Evolutionary conservation across 495 filamentous ascomycete genomes (phyloP), one percentile per base, ranked within the genome.

Genomic region (Clavariopsis aquatica): DNA sequence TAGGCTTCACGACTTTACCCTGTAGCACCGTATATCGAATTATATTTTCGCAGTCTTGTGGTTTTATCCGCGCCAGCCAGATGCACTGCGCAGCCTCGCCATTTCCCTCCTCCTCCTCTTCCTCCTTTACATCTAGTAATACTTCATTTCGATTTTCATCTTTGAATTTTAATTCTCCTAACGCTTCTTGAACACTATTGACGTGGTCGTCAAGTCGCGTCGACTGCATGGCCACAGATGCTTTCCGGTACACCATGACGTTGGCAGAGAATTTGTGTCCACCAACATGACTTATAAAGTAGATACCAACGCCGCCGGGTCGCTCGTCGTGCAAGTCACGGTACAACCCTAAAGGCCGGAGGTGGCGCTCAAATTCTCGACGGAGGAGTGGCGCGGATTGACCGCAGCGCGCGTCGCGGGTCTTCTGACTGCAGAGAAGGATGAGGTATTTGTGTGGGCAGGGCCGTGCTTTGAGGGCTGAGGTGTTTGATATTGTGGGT

Each of bases 211-310:
- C 64, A 28, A 77, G 52, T 64, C 78, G 64, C 74, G 69, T 86
- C 83, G 78, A 75, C 85, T 52, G 76, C 31, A 27, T 28, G 31
- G 49, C 36, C 1, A 53, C 85, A 73, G 87, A 81, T 19, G 79
- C 79, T 29, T 87, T 80, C 7, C 94, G 82, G 72, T 98, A 98
- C 0, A 98, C 79, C 76, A 98, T 87, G 69, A 96, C 82, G 69
- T 98, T 98, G 1, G 93, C 94, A 7, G 85, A 84, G 73, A 91
- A 98, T 76, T 96, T 95, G 72, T 98, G 94, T 0, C 94, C 94
- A 12, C 94, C 94, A 0, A 97, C 91, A 72, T 98, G 94, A 66
- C 86, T 92, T 69, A 98, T 92, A 72, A 98, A 98, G 70, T 97
- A 93, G 54, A 98, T 89, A 1, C 91, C 93, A 2, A 95, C 93